phyloP scores from a whole-genome alignment of 306 rosid species.

The Biancaea sappan region DNA sequence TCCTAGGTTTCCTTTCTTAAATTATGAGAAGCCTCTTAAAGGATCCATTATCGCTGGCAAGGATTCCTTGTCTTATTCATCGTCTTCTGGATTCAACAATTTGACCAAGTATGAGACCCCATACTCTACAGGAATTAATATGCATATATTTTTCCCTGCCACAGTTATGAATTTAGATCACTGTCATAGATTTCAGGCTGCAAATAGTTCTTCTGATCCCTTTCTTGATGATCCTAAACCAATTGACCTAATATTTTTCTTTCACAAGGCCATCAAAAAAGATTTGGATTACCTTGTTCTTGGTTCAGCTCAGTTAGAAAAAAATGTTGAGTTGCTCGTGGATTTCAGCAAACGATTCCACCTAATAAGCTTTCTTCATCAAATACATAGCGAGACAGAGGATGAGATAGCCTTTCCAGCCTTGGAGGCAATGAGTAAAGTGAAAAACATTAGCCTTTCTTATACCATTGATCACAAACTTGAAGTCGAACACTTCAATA shows the following conservation, averaged over 20 bases:
- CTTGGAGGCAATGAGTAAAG: constrained; percentile 75
- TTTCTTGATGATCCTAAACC: constrained; percentile 65
- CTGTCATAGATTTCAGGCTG: constrained; percentile 43
- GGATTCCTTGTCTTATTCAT: constrained; percentile 43
- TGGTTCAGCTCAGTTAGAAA: constrained; percentile 76
- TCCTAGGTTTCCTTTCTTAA: constrained; percentile 50
- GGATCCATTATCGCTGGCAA: constrained; percentile 37
- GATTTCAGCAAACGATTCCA: constrained; percentile 66
- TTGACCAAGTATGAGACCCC: constrained; percentile 51
- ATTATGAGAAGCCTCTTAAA: constrained; percentile 40
- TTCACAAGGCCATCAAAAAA: constrained; percentile 93
- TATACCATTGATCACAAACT: constrained; percentile 84
- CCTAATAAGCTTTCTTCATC: constrained; percentile 67
- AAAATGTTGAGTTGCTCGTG: constrained; percentile 51
- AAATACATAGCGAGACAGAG: constrained; percentile 88
- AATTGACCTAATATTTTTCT: constrained; percentile 74
- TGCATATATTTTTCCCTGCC: constrained; percentile 66
- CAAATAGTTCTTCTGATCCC: constrained; percentile 42
- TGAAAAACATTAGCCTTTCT: constrained; percentile 81
- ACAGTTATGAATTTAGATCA: constrained; percentile 50
- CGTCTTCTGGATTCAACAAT: constrained; percentile 47
- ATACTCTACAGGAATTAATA: constrained; percentile 68
- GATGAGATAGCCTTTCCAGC: constrained; percentile 97
- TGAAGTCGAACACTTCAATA: constrained; percentile 60
- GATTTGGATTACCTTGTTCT: constrained; percentile 83